A percentile compares a stretch with the other conserved stretches of the same genome.
Evolutionary conservation across 257 asterid species (phyloP).

Genomic region (Ehretia macrophylla): DNA sequence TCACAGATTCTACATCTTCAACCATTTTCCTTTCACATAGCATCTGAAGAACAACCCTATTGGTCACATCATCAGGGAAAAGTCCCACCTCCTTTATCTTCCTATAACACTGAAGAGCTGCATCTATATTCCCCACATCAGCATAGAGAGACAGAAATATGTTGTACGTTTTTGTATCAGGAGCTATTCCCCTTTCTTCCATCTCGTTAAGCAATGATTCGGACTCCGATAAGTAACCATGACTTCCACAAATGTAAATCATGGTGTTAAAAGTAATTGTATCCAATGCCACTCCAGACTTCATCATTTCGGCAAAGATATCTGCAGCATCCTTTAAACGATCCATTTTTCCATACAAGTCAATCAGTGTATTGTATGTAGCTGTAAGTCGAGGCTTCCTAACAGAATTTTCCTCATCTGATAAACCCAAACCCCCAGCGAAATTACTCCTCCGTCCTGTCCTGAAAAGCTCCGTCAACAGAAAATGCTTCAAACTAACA

Average conservation of each 20-base stretch:
- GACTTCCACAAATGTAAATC: slow-evolving; percentile 78
- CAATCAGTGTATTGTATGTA: slow-evolving; percentile 84
- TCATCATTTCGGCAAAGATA: slow-evolving; percentile 76
- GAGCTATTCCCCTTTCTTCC: slow-evolving; percentile 75
- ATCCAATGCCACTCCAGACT: slow-evolving; percentile 67
- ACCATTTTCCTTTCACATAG: slow-evolving; percentile 67
- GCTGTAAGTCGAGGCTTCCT: slow-evolving; percentile 60
- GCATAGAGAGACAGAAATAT: slow-evolving; percentile 67
- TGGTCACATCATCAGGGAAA: slow-evolving; percentile 76
- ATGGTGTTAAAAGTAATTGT: slow-evolving; percentile 81
- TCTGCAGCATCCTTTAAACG: slow-evolving; percentile 74
- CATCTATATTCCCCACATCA: slow-evolving; percentile 45
- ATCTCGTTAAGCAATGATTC: slow-evolving; percentile 69
- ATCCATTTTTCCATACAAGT: slow-evolving; percentile 90
- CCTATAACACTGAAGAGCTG: slow-evolving; percentile 55
- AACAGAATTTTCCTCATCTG: slow-evolving; percentile 29
- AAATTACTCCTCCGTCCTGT: slow-evolving; percentile 56
- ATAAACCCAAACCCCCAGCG: slow-evolving; percentile 13
- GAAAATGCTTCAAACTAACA: slow-evolving; percentile 68
- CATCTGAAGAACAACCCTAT: slow-evolving; percentile 55
- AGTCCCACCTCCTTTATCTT: slow-evolving; percentile 75
- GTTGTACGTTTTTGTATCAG: slow-evolving; percentile 86
- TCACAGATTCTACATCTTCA: slow-evolving; percentile 63
- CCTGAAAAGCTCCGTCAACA: slow-evolving; percentile 76
- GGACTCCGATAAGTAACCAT: slow-evolving; percentile 74